phyloP scores from a whole-genome alignment of 164 flowering plant species.

The Sedum album region DNA sequence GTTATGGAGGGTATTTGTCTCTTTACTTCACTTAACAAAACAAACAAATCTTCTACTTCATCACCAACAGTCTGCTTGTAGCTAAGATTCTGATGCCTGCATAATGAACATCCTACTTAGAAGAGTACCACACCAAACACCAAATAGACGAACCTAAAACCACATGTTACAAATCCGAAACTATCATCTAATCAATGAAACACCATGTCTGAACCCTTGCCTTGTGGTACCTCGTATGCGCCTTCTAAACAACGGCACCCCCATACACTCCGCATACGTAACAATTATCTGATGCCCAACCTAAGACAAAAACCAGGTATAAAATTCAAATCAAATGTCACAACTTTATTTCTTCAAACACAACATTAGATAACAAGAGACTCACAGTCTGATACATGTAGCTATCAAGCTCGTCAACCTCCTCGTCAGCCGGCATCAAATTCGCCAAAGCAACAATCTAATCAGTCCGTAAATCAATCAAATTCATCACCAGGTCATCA shows the following conservation, averaged over 20 bases:
- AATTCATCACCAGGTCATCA: not conserved
- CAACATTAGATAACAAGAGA: not conserved
- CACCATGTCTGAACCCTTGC: slow-evolving; percentile 37
- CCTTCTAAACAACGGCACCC: slow-evolving; percentile 79
- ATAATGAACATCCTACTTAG: not conserved
- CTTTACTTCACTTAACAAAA: slow-evolving; percentile 75
- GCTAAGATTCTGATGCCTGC: slow-evolving; percentile 72
- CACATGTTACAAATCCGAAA: no score
- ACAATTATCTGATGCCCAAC: slow-evolving; percentile 95
- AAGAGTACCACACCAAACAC: not conserved
- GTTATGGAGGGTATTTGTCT: slow-evolving; percentile 62
- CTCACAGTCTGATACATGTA: slow-evolving; percentile 97
- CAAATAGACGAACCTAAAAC: not conserved
- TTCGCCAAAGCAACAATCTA: slow-evolving; percentile 95
- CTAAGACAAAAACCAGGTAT: slow-evolving; percentile 19
- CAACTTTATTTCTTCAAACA: not conserved
- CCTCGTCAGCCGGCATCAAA: slow-evolving; percentile 79
- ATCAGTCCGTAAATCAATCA: not conserved
- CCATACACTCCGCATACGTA: slow-evolving; percentile 89
- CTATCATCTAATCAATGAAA: slow-evolving; percentile 15
- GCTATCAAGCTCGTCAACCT: slow-evolving; percentile 87
- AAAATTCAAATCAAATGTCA: not conserved
- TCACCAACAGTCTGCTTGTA: slow-evolving; percentile 73
- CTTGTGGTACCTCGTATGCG: slow-evolving; percentile 85
- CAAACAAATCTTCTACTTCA: slow-evolving; percentile 92